Evolutionary conservation across 2,329 filamentous ascomycete species (phyloP), one percentile per base, ranked within the genome.

Genomic region (Nakataea oryzae): DNA sequence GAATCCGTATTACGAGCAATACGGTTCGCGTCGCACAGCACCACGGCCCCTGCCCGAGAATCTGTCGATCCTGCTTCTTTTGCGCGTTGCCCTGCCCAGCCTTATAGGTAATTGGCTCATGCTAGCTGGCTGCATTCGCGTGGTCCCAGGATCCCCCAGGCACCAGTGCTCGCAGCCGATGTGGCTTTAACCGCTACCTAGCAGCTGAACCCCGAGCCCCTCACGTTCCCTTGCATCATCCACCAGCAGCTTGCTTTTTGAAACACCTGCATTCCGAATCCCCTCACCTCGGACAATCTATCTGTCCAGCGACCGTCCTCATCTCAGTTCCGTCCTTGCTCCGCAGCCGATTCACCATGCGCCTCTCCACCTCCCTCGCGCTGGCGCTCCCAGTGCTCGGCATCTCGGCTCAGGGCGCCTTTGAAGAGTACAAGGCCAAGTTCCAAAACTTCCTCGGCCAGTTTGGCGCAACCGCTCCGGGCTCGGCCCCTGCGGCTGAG

Each of bases 391-490:
- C 85, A 67, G 74, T 84, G 21, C 75, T 87, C 66, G 79, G 76
- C 59, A 76, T 75, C 41, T 79, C 79, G 27, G 81, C 84, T 64
- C 78, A 79, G 65, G 77, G 76, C 66, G 77, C 75, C 60, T 78
- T 81, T 63, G 78, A 79, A 60, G 79, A 86, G 72, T 85, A 85
- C 73, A 81, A 83, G 73, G 84, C 83, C 47, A 83, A 86, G 71
- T 83, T 86, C 73, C 81, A 86, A 69, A 80, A 81, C 72, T 78
- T 90, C 68, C 75, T 89, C 65, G 83, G 86, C 70, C 84, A 85
- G 73, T 72, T 86, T 63, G 73, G 77, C 68, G 78, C 76, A 28
- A 32, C 27, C 34, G 9, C 41, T 24, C 59, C 59, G 21, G 50
- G 67, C 77, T 79, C 55, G 78, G 75, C 65, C 72, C 54, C 62